Conservation (phyloP, 2,329 filamentous ascomycete genomes). For the Dendrostoma leiphaemia region DNA sequence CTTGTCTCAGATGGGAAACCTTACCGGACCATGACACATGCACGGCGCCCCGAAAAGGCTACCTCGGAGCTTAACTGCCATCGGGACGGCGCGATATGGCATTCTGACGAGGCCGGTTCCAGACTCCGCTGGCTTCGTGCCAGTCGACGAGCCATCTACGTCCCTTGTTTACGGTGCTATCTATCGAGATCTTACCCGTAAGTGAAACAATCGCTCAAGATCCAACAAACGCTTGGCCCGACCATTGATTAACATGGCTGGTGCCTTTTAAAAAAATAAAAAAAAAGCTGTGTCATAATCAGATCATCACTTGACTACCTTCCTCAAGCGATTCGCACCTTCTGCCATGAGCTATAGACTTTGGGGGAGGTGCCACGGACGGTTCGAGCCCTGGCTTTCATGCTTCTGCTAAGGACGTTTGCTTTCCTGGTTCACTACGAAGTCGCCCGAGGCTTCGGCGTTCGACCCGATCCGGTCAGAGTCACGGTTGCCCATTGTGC, state of each 20-base stretch:
- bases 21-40: background rate
- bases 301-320: no score
- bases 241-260: no score
- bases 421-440: background rate
- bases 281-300: no score
- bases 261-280: no score
- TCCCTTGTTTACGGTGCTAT: no score
- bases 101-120: background rate
- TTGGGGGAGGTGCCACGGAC: background rate
- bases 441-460: no score
- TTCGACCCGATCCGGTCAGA: no score
- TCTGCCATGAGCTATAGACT: background rate
- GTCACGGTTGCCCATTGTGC: no score
- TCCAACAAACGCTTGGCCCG: no score
- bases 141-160: background rate
- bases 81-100: background rate
- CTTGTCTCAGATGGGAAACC: background rate
- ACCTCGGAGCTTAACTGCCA: background rate
- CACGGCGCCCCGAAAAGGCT: background rate
- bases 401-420: no score
- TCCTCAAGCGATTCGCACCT: background rate
- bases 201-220: background rate
- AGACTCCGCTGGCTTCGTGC: background rate
- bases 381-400: background rate
- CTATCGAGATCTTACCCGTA: background rate